Evolutionary conservation across 192 early-diverging fungal species (phyloP), one percentile per base, ranked within the genome.

Genomic region (Gonapodya sp.): DNA sequence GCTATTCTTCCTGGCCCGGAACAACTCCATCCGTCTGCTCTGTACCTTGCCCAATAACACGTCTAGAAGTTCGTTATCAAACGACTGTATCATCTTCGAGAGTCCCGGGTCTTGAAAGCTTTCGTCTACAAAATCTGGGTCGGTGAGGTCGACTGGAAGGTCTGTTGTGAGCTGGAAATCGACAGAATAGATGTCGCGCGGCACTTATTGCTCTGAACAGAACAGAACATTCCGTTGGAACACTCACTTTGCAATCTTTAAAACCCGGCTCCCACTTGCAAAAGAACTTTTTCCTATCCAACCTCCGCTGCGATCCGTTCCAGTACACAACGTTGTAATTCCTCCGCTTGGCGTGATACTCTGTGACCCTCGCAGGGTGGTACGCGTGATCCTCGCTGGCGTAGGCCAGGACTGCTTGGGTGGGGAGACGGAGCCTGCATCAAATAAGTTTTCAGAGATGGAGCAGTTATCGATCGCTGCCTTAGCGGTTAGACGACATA

Each of bases 261-360:
- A 64, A 64, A 8, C 46, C 46, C 24, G 46, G 8, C 24, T 64
- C 46, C 46, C 46, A 64, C 46, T 64, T 64, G 46, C 46, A 64
- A 64, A 64, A 64, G 46, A 64, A 64, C 46, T 64, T 64, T 64
- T 64, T 64, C 46, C 46, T 64, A 24, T 64, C 46, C 46, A 64
- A 24, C 46, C 24, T 64, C 24, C 46, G 46, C 24, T 64, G 46
- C 8, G 46, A 16, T 64, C 46, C 46, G 24, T 64, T 64, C 46
- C 46, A 64, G 46, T 64, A 64, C 46, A 64, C 46, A 64, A 64
- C 46, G 8, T 8, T 64, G 24, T 64, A 64, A 8, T 64, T 64
- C 24, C 24, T 24, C 46, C 46, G 8, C 46, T 64, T 64, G 8
- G 46, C 46, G 24, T 64, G 46, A 64, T 64, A 64, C 46, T 64